Percentiles rank a stretch among this genome's conserved stretches.
These are phyloP conservation scores for Begonia fuchsioides DNA, from an alignment of 306 rosid species.

Conservation along the genomic window DNA sequence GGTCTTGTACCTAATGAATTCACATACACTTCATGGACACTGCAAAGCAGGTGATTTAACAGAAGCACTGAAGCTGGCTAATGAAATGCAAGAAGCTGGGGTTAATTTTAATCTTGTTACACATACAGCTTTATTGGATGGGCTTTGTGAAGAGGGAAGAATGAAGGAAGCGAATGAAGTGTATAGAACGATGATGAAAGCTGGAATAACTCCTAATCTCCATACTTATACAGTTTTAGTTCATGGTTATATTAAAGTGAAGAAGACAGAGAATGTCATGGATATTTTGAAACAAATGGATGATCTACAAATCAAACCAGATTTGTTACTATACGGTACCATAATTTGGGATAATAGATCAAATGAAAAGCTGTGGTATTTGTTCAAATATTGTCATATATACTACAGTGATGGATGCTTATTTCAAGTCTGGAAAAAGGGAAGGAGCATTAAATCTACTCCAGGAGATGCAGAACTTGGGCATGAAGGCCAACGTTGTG, in stretches of 20 bases:
- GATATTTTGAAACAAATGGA: slow-evolving; percentile 50
- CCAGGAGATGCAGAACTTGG: slow-evolving; percentile 53
- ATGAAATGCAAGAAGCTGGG: slow-evolving; percentile 60
- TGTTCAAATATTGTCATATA: slow-evolving; percentile 48
- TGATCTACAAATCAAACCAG: slow-evolving; percentile 47
- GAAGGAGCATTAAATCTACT: slow-evolving; percentile 44
- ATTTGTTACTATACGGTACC: slow-evolving; percentile 56
- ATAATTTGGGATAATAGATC: slow-evolving; percentile 54
- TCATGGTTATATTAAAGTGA: slow-evolving; percentile 72
- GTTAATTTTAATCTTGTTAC: slow-evolving; percentile 45
- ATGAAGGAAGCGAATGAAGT: slow-evolving; percentile 68
- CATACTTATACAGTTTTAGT: slow-evolving; percentile 48
- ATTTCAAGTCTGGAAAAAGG: slow-evolving; percentile 61
- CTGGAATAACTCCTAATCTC: slow-evolving; percentile 49
- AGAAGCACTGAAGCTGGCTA: slow-evolving; percentile 56
- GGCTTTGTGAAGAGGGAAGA: slow-evolving; percentile 69
- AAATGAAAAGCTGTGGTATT: slow-evolving; percentile 49
- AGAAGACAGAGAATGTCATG: slow-evolving; percentile 42
- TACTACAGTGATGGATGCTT: slow-evolving; percentile 71
- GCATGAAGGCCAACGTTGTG: slow-evolving; percentile 46
- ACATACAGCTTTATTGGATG: slow-evolving; percentile 56
- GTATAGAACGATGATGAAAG: slow-evolving; percentile 38
- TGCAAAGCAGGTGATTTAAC: slow-evolving; percentile 57
- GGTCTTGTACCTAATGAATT: slow-evolving; percentile 76
- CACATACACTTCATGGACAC: slow-evolving; percentile 78